phyloP scores from a whole-genome alignment of 2,329 filamentous ascomycete genomes.

The Penicillium sp. region DNA sequence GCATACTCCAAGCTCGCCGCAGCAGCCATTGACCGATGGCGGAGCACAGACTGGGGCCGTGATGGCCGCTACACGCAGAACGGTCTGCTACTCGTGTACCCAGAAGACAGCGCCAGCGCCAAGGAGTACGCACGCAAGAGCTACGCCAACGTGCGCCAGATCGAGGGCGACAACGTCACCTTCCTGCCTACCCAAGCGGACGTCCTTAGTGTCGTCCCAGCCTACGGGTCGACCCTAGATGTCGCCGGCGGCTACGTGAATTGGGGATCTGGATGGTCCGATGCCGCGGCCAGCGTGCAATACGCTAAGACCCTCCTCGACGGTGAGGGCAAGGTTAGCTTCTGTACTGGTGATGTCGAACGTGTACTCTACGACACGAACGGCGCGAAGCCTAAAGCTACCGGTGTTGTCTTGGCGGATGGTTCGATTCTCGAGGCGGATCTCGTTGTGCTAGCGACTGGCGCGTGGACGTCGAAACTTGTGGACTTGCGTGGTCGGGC shows the following conservation, averaged over 20 bases:
- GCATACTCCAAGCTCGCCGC: slow-evolving; percentile 73
- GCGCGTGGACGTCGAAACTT: slow-evolving; percentile 79
- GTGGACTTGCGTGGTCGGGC: slow-evolving; percentile 74
- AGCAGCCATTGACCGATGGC: slow-evolving; percentile 67
- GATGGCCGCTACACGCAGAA: slow-evolving; percentile 46
- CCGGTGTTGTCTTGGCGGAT: slow-evolving; percentile 53
- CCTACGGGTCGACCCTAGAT: slow-evolving; percentile 34
- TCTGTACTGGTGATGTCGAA: slow-evolving; percentile 38
- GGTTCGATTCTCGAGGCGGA: slow-evolving; percentile 59
- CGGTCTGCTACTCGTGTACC: slow-evolving; percentile 43
- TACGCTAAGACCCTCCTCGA: slow-evolving; percentile 41
- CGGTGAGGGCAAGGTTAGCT: slow-evolving; percentile 34
- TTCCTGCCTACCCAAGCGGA: slow-evolving; percentile 35
- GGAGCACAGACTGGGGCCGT: slow-evolving; percentile 48
- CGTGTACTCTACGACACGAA: slow-evolving; percentile 30
- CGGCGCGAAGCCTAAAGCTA: slow-evolving; percentile 41
- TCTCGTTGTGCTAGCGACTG: slow-evolving; percentile 75
- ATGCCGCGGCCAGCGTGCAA: slow-evolving; percentile 43
- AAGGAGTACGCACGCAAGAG: slow-evolving; percentile 40
- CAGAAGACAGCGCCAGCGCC: slow-evolving; percentile 28
- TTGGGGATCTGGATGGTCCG: slow-evolving; percentile 47
- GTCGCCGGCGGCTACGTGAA: slow-evolving; percentile 47
- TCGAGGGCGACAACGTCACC: slow-evolving; percentile 36
- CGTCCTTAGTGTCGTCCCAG: slow-evolving; percentile 35
- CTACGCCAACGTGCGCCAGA: slow-evolving; percentile 40